Evolutionary conservation across 1,284 basidiomycete species (phyloP), one percentile per base, ranked within the genome.

Genomic region (Ustilago vetiveriae): DNA sequence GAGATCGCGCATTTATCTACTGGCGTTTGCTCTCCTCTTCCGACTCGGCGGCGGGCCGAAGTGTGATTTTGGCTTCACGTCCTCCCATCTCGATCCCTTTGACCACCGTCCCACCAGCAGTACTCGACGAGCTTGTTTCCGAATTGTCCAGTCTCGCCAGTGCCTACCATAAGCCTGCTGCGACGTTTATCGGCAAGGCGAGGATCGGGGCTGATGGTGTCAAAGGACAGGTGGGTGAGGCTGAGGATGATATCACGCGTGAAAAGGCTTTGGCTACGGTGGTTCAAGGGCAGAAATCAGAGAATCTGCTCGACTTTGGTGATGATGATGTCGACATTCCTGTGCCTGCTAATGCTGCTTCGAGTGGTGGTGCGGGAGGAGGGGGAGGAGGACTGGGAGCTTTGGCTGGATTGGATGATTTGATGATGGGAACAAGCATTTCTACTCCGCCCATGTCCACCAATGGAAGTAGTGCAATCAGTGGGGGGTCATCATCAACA

Each of bases 1-100:
- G 95, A 41, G 95, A 98, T 82, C 87, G 92, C 26, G 93, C 92
- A 0, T 98, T 96, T 82, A 95, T 98, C 43, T 97, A 97, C 81
- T 98, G 94, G 94, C 86, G 95, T 59, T 82, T 98, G 64, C 83
- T 98, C 38, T 94, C 92, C 24, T 80, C 78, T 10, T 92, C 92
- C 32, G 95, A 98, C 82, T 90, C 92, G 2, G 91, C 88, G 4
- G 93, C 94, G 19, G 94, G 94, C 3, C 74, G 94, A 91, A 87
- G 90, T 50, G 94, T 98, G 35, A 92, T 98, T 11, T 87, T 98
- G 14, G 91, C 94, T 1, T 87, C 89, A 53, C 87, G 94, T 54
- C 96, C 95, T 14, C 94, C 94, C 11, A 99, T 98, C 81, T 90
- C 90, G 6, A 88, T 98, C 40, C 92, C 93, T 0, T 88, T 90